Conservation (phyloP, 1,139 yeast genomes). For the Yarrowia galli region DNA sequence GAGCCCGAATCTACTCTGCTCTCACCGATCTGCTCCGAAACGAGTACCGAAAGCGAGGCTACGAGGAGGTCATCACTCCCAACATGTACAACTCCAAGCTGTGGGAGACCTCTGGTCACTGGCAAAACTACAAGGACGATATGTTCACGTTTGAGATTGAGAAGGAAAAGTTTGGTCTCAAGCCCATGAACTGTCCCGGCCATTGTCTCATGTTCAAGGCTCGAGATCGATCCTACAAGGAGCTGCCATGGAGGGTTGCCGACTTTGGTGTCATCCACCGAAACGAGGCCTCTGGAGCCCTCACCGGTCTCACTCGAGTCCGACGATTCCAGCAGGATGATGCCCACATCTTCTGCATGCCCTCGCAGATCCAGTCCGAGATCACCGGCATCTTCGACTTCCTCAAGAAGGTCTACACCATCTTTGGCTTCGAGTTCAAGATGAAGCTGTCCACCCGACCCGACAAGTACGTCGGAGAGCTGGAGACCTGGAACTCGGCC, state of each 20-base stretch:
- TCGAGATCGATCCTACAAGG: constrained; percentile 90
- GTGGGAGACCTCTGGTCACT: constrained; percentile 98
- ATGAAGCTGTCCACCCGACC: constrained; percentile 95
- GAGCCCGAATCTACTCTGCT: constrained; percentile 92
- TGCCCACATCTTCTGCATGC: constrained; percentile 95
- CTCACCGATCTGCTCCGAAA: constrained; percentile 76
- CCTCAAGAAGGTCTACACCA: constrained; percentile 77
- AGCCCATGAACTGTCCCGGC: constrained; percentile 99
- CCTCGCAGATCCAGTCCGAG: constrained; percentile 84
- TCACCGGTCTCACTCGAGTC: constrained; percentile 90
- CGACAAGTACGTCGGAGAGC: constrained; percentile 84
- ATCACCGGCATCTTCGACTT: constrained; percentile 81
- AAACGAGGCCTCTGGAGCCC: constrained; percentile 93
- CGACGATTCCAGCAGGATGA: constrained; percentile 99
- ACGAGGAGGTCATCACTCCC: constrained; percentile 97
- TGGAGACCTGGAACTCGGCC: constrained; percentile 88
- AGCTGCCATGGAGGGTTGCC: constrained; percentile 94
- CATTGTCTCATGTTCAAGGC: constrained; percentile 89
- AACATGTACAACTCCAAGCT: constrained; percentile 94
- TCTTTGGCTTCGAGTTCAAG: constrained; percentile 86
- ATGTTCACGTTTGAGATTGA: constrained; percentile 97
- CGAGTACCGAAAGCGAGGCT: constrained; percentile 91
- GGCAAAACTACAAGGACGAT: constrained; percentile 96
- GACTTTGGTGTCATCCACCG: constrained; percentile 96
- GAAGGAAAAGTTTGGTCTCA: constrained; percentile 82